Base-by-base conservation (phyloP, 1,284 basidiomycete genomes). In the Ganoderma resinaceum region DNA sequence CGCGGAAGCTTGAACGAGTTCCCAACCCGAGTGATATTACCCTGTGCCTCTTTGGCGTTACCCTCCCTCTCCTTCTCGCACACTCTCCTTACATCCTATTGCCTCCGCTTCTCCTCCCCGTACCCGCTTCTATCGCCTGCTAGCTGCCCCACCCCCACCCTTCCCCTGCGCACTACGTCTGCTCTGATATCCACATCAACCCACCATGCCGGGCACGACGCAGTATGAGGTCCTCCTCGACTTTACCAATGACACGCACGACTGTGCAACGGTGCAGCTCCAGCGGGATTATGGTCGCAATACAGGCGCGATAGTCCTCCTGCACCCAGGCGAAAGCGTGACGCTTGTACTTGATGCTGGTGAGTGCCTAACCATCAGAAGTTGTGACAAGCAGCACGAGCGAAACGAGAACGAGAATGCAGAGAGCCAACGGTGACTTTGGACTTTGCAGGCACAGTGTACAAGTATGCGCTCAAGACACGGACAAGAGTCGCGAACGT, bases 401-500 rank as follows among this genome's bases (percentile, higher is more conserved):
- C 53, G 43, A 46, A 37, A 46, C 53, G 43, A 46, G 31, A 46
- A 58, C 66, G 33, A 33, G 35, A 38, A 29, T 37, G 16, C 23
- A 53, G 38, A 49, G 65, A 43, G 61, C 70, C 72, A 55, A 73
- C 66, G 60, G 42, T 52, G 31, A 40, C 29, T 12, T 14, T 31
- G 9, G 29, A 12, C 31, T 9, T 49, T 26, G 53, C 66, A 79
- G 90, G 91, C 20, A 85, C 86, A 29, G 80, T 86, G 58, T 92
- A 92, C 82, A 85, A 86, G 74, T 91, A 92, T 77, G 89, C 88
- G 52, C 80, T 92, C 68, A 91, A 91, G 78, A 85, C 84, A 70
- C 85, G 84, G 70, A 84, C 86, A 62, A 89, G 87, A 76, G 89
- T 92, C 43, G 89, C 86, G 67, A 89, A 89, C 76, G 85, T 92